Evolutionary conservation across 2,329 filamentous ascomycete genomes (phyloP).

Genomic region (Colletotrichum sp.): DNA sequence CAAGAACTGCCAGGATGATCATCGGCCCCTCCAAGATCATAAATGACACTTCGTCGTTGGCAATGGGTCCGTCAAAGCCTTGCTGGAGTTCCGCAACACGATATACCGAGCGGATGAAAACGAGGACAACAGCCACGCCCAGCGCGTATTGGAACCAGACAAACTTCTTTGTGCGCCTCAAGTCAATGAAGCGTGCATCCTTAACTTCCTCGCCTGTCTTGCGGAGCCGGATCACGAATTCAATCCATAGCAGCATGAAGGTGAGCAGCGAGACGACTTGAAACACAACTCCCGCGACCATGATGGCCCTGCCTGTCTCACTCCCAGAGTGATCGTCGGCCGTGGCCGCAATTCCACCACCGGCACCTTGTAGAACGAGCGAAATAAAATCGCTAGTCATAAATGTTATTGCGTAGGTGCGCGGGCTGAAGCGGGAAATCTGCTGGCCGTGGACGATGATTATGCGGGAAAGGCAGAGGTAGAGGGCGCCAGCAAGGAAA

Average conservation of each 20-base stretch:
- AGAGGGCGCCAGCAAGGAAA: constrained; percentile 20
- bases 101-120: constrained; percentile 62
- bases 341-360: constrained; percentile 50
- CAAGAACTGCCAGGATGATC: constrained; percentile 32
- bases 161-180: background rate
- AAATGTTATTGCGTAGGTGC: constrained; percentile 60
- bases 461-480: constrained; percentile 20
- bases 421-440: background rate
- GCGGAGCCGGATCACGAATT: background rate
- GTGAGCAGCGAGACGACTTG: background rate
- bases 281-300: background rate
- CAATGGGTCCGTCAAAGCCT: constrained; percentile 57
- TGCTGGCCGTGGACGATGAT: background rate
- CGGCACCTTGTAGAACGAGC: constrained; percentile 58
- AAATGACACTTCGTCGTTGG: constrained; percentile 48
- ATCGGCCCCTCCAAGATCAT: constrained; percentile 50
- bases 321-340: constrained; percentile 34
- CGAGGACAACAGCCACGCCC: constrained; percentile 53
- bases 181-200: background rate
- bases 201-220: constrained; percentile 23
- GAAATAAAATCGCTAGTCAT: constrained; percentile 61
- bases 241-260: background rate
- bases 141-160: background rate
- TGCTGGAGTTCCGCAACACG: constrained; percentile 62
- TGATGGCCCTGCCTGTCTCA: background rate